Conservation (phyloP, 2,329 filamentous ascomycete species). For the Monilinia fructicola region DNA sequence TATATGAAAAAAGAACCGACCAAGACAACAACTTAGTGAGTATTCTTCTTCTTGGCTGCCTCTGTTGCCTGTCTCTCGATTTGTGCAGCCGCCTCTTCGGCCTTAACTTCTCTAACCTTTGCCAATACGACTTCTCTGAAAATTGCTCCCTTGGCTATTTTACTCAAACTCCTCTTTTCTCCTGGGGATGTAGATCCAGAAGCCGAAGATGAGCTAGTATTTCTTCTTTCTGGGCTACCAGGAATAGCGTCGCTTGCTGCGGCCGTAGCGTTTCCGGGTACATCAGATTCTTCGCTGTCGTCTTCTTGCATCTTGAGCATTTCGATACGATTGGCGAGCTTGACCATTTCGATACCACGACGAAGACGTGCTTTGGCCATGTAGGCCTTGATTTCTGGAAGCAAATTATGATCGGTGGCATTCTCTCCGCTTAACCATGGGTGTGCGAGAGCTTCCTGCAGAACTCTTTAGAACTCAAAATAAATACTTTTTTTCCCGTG, state of each 20-base stretch:
- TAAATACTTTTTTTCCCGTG: not conserved
- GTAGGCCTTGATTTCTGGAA: slow-evolving; percentile 94
- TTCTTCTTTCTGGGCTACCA: slow-evolving; percentile 26
- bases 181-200: slow-evolving; percentile 27
- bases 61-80: slow-evolving; percentile 47
- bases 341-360: slow-evolving; percentile 93
- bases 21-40: slow-evolving; percentile 13
- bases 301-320: slow-evolving; percentile 91
- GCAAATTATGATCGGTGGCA: slow-evolving; percentile 91
- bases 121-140: slow-evolving; percentile 93
- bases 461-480: slow-evolving; percentile 25
- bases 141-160: slow-evolving; percentile 65
- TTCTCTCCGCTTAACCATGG: slow-evolving; percentile 88
- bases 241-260: slow-evolving; percentile 50
- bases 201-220: slow-evolving; percentile 24
- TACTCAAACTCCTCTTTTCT: slow-evolving; percentile 48
- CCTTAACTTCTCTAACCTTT: slow-evolving; percentile 90
- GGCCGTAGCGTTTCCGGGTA: slow-evolving; percentile 57
- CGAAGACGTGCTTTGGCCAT: slow-evolving; percentile 87
- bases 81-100: slow-evolving; percentile 73
- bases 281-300: slow-evolving; percentile 70
- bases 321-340: slow-evolving; percentile 93
- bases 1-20: not conserved
- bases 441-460: slow-evolving; percentile 73
- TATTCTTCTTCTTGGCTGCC: slow-evolving; percentile 35